Base-by-base conservation (phyloP, 176 grass and related monocot species). In the Elaeis guineensis region DNA sequence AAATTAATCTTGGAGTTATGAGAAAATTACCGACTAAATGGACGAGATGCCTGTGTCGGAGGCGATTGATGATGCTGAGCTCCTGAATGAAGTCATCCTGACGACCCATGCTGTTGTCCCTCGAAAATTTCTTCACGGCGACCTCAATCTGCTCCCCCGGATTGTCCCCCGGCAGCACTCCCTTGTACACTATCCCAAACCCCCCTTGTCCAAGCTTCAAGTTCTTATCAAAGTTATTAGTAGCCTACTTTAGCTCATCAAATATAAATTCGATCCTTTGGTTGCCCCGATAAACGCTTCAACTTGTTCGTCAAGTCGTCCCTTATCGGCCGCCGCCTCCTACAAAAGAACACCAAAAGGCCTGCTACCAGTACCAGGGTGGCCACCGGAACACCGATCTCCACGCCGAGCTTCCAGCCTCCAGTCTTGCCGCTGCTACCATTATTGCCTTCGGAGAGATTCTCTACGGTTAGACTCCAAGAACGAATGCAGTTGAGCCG, bases 81-180 rank as follows among this genome's bases (percentile, higher is more conserved):
- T 98, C 87, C 30, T 77, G 73, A 50, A 98, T 75, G 70, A 98
- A 98, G 59, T 98, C 93, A 44, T 92, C 84, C 78, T 88, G 81
- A 2, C 87, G 84, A 2, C 87, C 87, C 74, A 89, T 82, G 79
- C 87, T 85, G 65, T 72, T 92, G 15, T 75, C 79, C 6, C 84
- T 75, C 17, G 81, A 80, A 76, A 98, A 98, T 75, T 80, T 77
- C 76, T 98, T 98, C 6, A 96, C 86, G 57, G 86, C 92, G 15
- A 96, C 86, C 19, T 76, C 60, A 61, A 72, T 63, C 64, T 52
- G 77, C 73, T 59, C 67, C 4, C 68, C 89, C 32, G 32, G 32
- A 17, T 77, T 39, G 0, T 94, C 84, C 29, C 78, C 78, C 16
- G 72, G 4, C 30, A 94, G 73, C 62, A 77, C 60, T 49, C 84